phyloP scores from a whole-genome alignment of 1,284 basidiomycete species.

The Phellopilus nigrolimitatus region DNA sequence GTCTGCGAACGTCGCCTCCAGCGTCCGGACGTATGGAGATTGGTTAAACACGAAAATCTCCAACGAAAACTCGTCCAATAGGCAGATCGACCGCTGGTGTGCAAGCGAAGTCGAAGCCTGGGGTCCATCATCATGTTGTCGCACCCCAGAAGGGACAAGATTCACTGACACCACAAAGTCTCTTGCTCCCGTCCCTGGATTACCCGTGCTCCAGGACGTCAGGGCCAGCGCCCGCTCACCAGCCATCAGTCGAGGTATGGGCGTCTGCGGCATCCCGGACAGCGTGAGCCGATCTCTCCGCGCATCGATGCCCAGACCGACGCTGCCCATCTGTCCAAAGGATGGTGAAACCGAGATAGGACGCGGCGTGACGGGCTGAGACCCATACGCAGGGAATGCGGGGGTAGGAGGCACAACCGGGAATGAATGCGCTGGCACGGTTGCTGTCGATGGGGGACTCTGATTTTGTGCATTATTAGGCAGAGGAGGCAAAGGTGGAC shows the following conservation, averaged over 20 bases:
- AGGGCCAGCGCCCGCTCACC: conserved; percentile 24
- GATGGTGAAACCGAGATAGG: conserved; percentile 54
- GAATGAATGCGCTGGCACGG: conserved; percentile 13
- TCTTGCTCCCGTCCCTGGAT: conserved; percentile 36
- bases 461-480: conserved; percentile 21
- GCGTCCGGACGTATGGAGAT: conserved; percentile 69
- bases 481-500: conserved; percentile 28
- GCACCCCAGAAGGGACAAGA: conserved; percentile 47
- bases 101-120: conserved; percentile 17
- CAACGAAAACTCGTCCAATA: conserved; percentile 72
- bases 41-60: conserved; percentile 90
- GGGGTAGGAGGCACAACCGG: conserved; percentile 50
- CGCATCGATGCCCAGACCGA: conserved; percentile 61
- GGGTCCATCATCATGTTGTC: conserved; percentile 18
- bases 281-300: conserved; percentile 44
- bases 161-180: conserved; percentile 73
- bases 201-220: conserved; percentile 22
- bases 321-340: conserved; percentile 38
- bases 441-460: conserved; percentile 21
- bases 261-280: conserved; percentile 43
- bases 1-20: conserved; percentile 71
- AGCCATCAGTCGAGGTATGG: conserved; percentile 46
- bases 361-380: conserved; percentile 40
- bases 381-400: conserved; percentile 64
- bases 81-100: conserved; percentile 49